phyloP scores from a whole-genome alignment of 352 stramenopile genomes.

The Globisporangium iwayamae region DNA sequence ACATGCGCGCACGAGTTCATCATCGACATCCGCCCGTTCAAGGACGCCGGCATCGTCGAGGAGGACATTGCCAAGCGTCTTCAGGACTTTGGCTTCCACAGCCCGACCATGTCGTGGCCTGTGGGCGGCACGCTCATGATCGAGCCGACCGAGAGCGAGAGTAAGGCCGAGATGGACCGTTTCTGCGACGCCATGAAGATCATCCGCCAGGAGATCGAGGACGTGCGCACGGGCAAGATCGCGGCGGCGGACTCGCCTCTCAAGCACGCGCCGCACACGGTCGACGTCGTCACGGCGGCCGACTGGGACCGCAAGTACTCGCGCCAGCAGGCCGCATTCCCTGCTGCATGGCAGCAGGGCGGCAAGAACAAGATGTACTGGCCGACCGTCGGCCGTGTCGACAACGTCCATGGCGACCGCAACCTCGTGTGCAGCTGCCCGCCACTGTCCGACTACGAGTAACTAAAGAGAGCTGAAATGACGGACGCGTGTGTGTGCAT shows the following conservation, averaged over 20 bases:
- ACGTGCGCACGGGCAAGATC: conserved; percentile 92
- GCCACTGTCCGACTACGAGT: conserved; percentile 93
- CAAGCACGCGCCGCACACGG: conserved; percentile 97
- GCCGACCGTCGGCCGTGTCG: conserved; percentile 94
- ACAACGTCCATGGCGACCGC: conserved; percentile 99
- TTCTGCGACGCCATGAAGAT: conserved; percentile 96
- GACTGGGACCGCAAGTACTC: conserved; percentile 96
- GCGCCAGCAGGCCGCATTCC: conserved; percentile 93
- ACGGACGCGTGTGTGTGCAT: background rate
- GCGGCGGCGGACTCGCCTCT: conserved; percentile 92
- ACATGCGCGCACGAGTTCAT: conserved; percentile 99
- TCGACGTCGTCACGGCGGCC: conserved; percentile 89
- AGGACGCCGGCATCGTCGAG: conserved; percentile 95
- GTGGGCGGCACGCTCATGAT: conserved; percentile 98
- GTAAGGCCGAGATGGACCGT: conserved; percentile 97
- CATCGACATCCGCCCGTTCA: conserved; percentile 97
- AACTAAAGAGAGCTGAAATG: conserved; percentile 17
- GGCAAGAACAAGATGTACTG: conserved; percentile 97
- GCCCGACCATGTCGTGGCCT: conserved; percentile 99
- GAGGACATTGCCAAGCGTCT: conserved; percentile 98
- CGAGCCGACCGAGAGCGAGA: conserved; percentile 98
- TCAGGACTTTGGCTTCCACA: conserved; percentile 99
- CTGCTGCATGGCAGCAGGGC: conserved; percentile 91
- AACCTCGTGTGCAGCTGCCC: conserved; percentile 98
- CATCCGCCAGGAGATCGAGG: conserved; percentile 98